Evolutionary conservation across 768 basidiomycete genomes (phyloP).

Genomic region (Rhizopogon roseolus): DNA sequence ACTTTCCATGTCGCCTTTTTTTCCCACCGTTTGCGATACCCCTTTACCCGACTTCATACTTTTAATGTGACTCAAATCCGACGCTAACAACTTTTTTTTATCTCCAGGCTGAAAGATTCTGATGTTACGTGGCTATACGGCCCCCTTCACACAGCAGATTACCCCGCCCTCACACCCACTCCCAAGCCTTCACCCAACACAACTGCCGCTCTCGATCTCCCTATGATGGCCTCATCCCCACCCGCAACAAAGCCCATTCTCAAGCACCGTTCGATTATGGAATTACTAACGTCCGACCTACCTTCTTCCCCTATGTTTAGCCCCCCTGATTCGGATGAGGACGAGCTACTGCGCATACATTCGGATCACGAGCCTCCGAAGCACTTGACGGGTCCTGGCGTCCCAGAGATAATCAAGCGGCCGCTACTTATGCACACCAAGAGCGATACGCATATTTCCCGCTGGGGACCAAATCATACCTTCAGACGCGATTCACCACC

Average conservation of each 20-base stretch:
- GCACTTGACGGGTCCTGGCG: not conserved
- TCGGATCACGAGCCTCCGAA: slow-evolving; percentile 17
- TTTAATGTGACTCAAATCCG: not conserved
- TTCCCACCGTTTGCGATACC: not conserved
- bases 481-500: slow-evolving; percentile 69
- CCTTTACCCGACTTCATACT: too few species aligned
- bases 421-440: slow-evolving; percentile 76
- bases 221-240: slow-evolving; percentile 27
- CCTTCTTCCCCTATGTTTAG: slow-evolving; percentile 61
- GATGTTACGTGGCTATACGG: slow-evolving; percentile 99
- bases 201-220: slow-evolving; percentile 31
- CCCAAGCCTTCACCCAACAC: slow-evolving; percentile 36
- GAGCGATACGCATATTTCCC: slow-evolving; percentile 80
- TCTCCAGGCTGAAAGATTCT: slow-evolving; percentile 90
- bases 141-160: slow-evolving; percentile 90
- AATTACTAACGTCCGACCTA: slow-evolving; percentile 78
- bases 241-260: slow-evolving; percentile 79
- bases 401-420: slow-evolving; percentile 21
- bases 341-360: slow-evolving; percentile 16
- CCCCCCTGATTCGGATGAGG: slow-evolving; percentile 51
- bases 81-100: slow-evolving; percentile 7
- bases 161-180: slow-evolving; percentile 69
- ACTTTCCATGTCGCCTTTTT: slow-evolving; percentile 3
- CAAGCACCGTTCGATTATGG: slow-evolving; percentile 89
- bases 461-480: slow-evolving; percentile 42